Evolutionary conservation across 495 filamentous ascomycete species (phyloP).

Genomic region (Elaphomyces granulatus): DNA sequence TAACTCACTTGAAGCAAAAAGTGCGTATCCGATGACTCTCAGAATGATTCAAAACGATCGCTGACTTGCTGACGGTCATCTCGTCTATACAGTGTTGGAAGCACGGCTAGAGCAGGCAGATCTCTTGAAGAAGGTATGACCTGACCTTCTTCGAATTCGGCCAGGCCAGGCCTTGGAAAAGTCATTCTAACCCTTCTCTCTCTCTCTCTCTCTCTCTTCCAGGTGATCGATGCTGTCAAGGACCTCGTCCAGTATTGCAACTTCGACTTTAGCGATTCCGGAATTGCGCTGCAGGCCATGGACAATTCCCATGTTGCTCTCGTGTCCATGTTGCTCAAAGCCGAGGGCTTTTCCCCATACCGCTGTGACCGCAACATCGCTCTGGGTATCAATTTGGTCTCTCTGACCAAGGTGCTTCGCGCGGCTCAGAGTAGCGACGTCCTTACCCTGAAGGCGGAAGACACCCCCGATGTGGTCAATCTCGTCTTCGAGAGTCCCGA

Average conservation of each 20-base stretch:
- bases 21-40: too few relatives aligned
- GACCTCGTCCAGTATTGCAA: conserved; percentile 99
- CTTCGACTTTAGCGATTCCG: conserved; percentile 99
- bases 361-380: conserved; percentile 98
- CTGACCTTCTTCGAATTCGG: conserved; percentile 1
- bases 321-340: conserved; percentile 95
- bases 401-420: conserved; percentile 93
- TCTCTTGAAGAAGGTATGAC: conserved; percentile 82
- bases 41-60: too few relatives aligned
- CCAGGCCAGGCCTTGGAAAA: too few relatives aligned
- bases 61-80: too few relatives aligned
- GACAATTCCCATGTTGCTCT: conserved; percentile 99
- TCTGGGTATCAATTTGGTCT: conserved; percentile 90
- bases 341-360: conserved; percentile 89
- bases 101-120: conserved; percentile 88
- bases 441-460: conserved; percentile 91
- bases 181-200: background rate
- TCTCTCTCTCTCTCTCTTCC: conserved; percentile 2
- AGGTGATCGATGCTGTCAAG: conserved; percentile 99
- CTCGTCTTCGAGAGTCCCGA: conserved; percentile 86
- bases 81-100: conserved; percentile 70
- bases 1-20: too few relatives aligned
- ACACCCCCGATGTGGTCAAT: conserved; percentile 89
- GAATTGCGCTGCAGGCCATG: conserved; percentile 97
- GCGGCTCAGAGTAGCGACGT: conserved; percentile 91